These are phyloP conservation scores for Corinectria fuckeliana DNA, from an alignment of 2,329 filamentous ascomycete genomes.

Conservation along the genomic window DNA sequence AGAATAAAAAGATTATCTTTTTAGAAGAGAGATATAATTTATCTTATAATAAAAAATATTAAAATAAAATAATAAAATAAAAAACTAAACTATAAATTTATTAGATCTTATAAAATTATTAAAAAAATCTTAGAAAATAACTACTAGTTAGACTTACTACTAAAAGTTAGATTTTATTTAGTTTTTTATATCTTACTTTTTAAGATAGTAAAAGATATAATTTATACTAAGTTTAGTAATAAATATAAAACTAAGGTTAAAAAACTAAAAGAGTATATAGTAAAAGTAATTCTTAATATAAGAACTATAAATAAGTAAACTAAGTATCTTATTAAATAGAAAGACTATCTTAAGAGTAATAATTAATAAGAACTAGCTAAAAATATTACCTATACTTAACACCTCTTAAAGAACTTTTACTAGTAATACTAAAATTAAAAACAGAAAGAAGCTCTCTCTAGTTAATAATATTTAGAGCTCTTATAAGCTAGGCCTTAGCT, in stretches of 20 bases:
- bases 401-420: neutral
- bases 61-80: conserved; percentile 22
- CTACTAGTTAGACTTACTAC: conserved; percentile 27
- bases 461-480: neutral
- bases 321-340: conserved; percentile 24
- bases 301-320: conserved; percentile 11
- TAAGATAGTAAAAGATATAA: too few relatives aligned
- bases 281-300: conserved; percentile 21
- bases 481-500: neutral
- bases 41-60: conserved; percentile 25
- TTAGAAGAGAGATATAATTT: conserved; percentile 21
- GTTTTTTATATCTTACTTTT: too few relatives aligned
- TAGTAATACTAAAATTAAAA: neutral
- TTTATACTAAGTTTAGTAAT: too few relatives aligned
- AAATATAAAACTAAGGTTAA: conserved; percentile 11
- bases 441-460: neutral
- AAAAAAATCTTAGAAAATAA: conserved; percentile 24
- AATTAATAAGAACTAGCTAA: neutral
- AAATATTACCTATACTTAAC: neutral
- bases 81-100: conserved; percentile 30
- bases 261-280: conserved; percentile 15
- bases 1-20: conserved; percentile 24
- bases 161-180: too few relatives aligned
- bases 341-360: neutral
- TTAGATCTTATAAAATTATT: conserved; percentile 25